Evolutionary conservation across 2,329 filamentous ascomycete species (phyloP), one percentile per base, ranked within the genome.

Genomic region (Hysterium pulicare): DNA sequence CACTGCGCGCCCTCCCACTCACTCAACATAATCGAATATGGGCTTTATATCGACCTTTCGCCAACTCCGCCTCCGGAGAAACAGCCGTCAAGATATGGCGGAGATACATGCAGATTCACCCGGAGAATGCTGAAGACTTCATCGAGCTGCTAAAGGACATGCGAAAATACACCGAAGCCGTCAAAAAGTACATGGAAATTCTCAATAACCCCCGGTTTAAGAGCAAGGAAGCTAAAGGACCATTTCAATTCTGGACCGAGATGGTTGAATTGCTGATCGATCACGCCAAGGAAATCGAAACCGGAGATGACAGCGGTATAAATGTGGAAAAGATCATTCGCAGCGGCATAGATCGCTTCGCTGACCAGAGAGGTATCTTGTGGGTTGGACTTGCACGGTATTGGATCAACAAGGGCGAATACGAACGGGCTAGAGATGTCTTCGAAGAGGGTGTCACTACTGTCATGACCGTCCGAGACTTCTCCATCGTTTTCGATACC

Each of bases 391-490:
- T 98, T 39, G 93, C 93, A 33, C 93, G 91, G 3, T 98, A 97
- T 69, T 97, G 91, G 89, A 95, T 94, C 62, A 88, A 89, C 45
- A 83, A 84, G 62, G 90, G 90, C 33, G 90, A 86, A 60, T 97
- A 96, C 60, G 94, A 97, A 70, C 84, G 85, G 47, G 90, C 93
- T 11, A 78, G 94, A 51, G 93, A 98, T 65, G 78, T 94, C 3
- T 97, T 95, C 53, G 93, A 98, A 68, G 90, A 97, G 67, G 94
- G 88, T 33, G 88, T 97, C 52, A 95, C 89, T 9, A 97, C 91
- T 1, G 94, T 96, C 49, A 97, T 97, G 91, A 98, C 93, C 2
- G 90, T 98, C 33, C 84, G 93, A 42, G 93, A 98, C 69, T 98
- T 98, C 61, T 94, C 90, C 1, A 80, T 97, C 42, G 85, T 97